These are phyloP conservation scores for Ganoderma resinaceum DNA, from an alignment of 1,284 basidiomycete genomes.

Conservation along the genomic window DNA sequence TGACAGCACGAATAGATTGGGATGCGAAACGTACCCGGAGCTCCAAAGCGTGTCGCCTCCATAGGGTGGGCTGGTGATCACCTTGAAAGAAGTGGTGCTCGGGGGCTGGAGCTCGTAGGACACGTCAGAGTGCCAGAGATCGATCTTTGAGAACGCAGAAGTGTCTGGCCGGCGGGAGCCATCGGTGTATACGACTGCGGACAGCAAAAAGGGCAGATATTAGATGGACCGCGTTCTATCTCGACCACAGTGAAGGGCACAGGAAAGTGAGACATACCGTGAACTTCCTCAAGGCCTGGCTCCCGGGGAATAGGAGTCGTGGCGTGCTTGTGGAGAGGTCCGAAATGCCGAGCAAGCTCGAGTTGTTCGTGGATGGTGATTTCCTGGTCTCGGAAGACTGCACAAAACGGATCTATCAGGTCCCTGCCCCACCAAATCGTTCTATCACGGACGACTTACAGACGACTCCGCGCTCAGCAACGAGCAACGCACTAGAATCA, in stretches of 20 bases:
- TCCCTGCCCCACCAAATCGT: background rate
- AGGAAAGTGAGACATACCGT: conserved; percentile 54
- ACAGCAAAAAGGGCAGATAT: conserved; percentile 14
- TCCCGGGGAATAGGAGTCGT: conserved; percentile 79
- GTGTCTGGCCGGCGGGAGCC: conserved; percentile 73
- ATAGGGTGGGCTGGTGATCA: conserved; percentile 66
- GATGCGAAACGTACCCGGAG: conserved; percentile 55
- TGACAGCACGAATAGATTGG: background rate
- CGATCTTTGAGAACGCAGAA: conserved; percentile 73
- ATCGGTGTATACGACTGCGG: conserved; percentile 73
- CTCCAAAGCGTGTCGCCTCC: conserved; percentile 79
- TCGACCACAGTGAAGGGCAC: too few species aligned
- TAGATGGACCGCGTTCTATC: background rate
- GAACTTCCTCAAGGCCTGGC: conserved; percentile 79
- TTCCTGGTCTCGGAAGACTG: conserved; percentile 79
- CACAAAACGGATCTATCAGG: conserved; percentile 23
- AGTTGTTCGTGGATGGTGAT: conserved; percentile 75
- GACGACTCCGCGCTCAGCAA: conserved; percentile 74
- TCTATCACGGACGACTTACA: conserved; percentile 50
- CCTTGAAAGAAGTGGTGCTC: conserved; percentile 72
- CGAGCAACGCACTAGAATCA: conserved; percentile 60
- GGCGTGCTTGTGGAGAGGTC: conserved; percentile 84
- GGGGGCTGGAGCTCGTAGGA: conserved; percentile 81
- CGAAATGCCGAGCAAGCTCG: conserved; percentile 75
- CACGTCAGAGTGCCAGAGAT: conserved; percentile 87